A percentile compares a stretch with the other conserved stretches of the same genome.
Evolutionary conservation across 2,329 filamentous ascomycete species (phyloP).

Genomic region (Beauveria scarabaeidicola): DNA sequence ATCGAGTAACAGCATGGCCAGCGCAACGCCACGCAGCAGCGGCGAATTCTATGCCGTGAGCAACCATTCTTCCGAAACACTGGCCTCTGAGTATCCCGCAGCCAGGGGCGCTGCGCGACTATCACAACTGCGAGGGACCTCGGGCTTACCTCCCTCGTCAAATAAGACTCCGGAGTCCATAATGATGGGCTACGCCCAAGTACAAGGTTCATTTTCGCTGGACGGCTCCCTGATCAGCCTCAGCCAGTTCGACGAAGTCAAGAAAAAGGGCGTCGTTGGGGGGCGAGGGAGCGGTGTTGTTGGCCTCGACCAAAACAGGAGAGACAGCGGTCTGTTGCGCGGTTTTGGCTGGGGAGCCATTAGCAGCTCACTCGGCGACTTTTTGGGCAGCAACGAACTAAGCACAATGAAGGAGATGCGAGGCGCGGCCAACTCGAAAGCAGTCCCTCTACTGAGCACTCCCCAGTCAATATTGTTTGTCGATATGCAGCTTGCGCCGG

Average conservation of each 20-base stretch:
- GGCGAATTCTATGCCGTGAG: constrained; percentile 92
- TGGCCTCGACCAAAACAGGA: constrained; percentile 64
- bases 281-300: constrained; percentile 82
- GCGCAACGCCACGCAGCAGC: constrained; percentile 78
- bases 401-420: constrained; percentile 96
- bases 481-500: constrained; percentile 76
- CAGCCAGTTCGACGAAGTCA: constrained; percentile 87
- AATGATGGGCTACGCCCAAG: constrained; percentile 97
- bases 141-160: constrained; percentile 34
- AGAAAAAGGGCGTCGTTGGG: constrained; percentile 83
- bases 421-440: constrained; percentile 73
- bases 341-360: constrained; percentile 83
- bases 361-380: constrained; percentile 76
- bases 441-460: constrained; percentile 85
- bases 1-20: constrained; percentile 64
- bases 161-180: constrained; percentile 61
- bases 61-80: constrained; percentile 88
- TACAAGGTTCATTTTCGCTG: constrained; percentile 83
- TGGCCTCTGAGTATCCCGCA: constrained; percentile 78
- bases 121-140: constrained; percentile 38
- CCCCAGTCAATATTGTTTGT: constrained; percentile 95
- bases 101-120: constrained; percentile 29
- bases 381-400: constrained; percentile 78
- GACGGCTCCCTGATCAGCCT: constrained; percentile 89
- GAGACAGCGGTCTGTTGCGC: constrained; percentile 70